phyloP scores from a whole-genome alignment of 345 rosid genomes.

The Camelina laxa region DNA sequence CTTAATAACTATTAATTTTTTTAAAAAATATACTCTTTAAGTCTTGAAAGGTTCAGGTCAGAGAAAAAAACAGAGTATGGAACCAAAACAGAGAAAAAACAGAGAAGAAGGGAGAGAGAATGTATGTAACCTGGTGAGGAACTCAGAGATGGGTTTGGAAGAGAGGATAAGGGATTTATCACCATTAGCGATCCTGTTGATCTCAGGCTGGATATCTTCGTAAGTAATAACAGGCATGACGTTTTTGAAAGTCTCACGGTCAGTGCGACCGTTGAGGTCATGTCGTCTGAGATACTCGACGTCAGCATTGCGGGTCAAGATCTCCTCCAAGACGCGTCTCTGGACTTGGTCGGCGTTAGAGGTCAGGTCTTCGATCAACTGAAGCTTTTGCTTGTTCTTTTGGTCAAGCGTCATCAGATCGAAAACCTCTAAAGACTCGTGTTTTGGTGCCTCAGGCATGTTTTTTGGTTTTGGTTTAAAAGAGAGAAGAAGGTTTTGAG shows the following conservation, averaged over 20 bases:
- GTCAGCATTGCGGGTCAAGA: constrained; percentile 79
- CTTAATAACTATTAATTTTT: too few relatives aligned
- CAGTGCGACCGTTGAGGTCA: constrained; percentile 66
- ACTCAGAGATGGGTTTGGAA: constrained; percentile 90
- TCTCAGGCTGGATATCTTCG: constrained; percentile 79
- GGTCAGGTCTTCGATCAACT: constrained; percentile 86
- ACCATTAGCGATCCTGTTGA: constrained; percentile 91
- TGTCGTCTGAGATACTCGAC: constrained; percentile 83
- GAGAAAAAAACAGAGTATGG: constrained; percentile 12
- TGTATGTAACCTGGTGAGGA: constrained; percentile 75
- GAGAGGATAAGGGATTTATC: constrained; percentile 86
- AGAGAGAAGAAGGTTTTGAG: constrained; percentile 17
- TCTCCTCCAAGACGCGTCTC: constrained; percentile 70
- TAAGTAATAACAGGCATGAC: constrained; percentile 77
- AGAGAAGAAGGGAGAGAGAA: constrained; percentile 1
- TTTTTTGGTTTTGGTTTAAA: constrained; percentile 11
- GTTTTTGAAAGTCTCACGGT: constrained; percentile 77
- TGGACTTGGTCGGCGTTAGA: constrained; percentile 75
- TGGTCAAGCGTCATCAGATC: constrained; percentile 50
- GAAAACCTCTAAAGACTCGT: constrained; percentile 32
- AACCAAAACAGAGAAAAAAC: constrained; percentile 14
- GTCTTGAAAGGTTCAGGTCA: too few relatives aligned
- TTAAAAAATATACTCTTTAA: not conserved
- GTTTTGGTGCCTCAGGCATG: constrained; percentile 94
- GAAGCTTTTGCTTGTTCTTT: constrained; percentile 63